Percentiles rank a stretch among this genome's conserved stretches.
Evolutionary conservation across 352 stramenopile genomes (phyloP).

Genomic region (Phytophthora agathidicida): DNA sequence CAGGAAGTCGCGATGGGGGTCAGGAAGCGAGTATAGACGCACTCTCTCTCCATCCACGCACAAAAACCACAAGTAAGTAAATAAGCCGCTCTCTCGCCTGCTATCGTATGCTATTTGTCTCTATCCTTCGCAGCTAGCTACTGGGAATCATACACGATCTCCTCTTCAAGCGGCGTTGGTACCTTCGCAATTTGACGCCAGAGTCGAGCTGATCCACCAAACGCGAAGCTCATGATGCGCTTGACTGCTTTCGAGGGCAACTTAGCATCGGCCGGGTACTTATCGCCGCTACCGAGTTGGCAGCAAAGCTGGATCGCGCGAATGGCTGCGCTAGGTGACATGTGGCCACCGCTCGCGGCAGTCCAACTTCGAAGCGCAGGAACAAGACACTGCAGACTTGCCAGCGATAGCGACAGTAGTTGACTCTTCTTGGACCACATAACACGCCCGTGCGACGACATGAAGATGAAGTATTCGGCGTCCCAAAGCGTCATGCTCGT

Average conservation of each 20-base stretch:
- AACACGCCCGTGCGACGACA: slow-evolving; percentile 55
- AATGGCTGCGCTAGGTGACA: slow-evolving; percentile 44
- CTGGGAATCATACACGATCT: slow-evolving; percentile 50
- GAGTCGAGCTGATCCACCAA: slow-evolving; percentile 66
- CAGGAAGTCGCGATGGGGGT: slow-evolving; percentile 1
- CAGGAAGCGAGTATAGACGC: slow-evolving; percentile 25
- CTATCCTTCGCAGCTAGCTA: slow-evolving; percentile 7
- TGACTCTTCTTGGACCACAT: slow-evolving; percentile 66
- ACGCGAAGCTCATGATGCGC: slow-evolving; percentile 59
- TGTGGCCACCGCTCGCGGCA: slow-evolving; percentile 33
- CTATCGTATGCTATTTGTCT: slow-evolving; percentile 17
- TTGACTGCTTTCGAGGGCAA: slow-evolving; percentile 47
- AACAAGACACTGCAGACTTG: slow-evolving; percentile 65
- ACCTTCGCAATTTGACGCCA: slow-evolving; percentile 73
- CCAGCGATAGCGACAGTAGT: slow-evolving; percentile 66
- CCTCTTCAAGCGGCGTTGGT: slow-evolving; percentile 42
- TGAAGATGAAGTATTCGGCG: slow-evolving; percentile 76
- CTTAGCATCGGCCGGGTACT: slow-evolving; percentile 7
- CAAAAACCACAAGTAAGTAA: slow-evolving; percentile 33
- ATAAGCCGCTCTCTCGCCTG: slow-evolving; percentile 33
- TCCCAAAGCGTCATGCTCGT: slow-evolving; percentile 87
- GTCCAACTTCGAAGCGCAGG: slow-evolving; percentile 60
- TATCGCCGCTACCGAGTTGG: slow-evolving; percentile 43
- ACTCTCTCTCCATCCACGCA: background rate
- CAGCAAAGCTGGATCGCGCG: slow-evolving; percentile 62